Evolutionary conservation across 2,329 filamentous ascomycete species (phyloP).

Genomic region (Capronia epimyces): DNA sequence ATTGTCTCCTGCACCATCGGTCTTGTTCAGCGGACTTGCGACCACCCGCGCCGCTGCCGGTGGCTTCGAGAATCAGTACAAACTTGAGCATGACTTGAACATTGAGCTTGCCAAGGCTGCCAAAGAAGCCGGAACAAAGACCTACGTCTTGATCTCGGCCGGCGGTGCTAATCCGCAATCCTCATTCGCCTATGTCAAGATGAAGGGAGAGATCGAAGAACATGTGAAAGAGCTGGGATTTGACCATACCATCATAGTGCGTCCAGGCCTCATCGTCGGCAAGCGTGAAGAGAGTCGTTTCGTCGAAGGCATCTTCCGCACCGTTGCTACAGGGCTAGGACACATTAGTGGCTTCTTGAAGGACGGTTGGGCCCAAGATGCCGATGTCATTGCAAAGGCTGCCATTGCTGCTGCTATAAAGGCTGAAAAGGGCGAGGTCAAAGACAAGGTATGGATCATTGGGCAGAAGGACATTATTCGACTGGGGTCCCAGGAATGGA

Average conservation of each 20-base stretch:
- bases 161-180: slow-evolving; percentile 49
- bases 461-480: slow-evolving; percentile 37
- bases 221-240: slow-evolving; percentile 66
- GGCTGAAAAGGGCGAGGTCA: slow-evolving; percentile 38
- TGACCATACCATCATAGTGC: slow-evolving; percentile 67
- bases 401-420: slow-evolving; percentile 37
- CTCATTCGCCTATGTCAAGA: slow-evolving; percentile 54
- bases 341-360: slow-evolving; percentile 51
- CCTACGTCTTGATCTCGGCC: slow-evolving; percentile 71
- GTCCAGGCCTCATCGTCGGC: slow-evolving; percentile 72
- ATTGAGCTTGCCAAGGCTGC: slow-evolving; percentile 70
- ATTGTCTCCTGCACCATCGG: slow-evolving; percentile 51
- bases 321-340: slow-evolving; percentile 53
- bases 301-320: slow-evolving; percentile 53
- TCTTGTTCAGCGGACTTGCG: slow-evolving; percentile 73
- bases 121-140: slow-evolving; percentile 63
- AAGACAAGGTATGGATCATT: slow-evolving; percentile 40
- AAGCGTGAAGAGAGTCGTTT: slow-evolving; percentile 57
- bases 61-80: slow-evolving; percentile 71
- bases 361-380: slow-evolving; percentile 68
- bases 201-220: slow-evolving; percentile 88
- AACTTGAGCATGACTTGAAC: slow-evolving; percentile 84
- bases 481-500: slow-evolving; percentile 31
- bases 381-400: slow-evolving; percentile 57
- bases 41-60: slow-evolving; percentile 74